Evolutionary conservation across 495 filamentous ascomycete species (phyloP), one percentile per base, ranked within the genome.

Genomic region (Polyplosphaeria fusca): DNA sequence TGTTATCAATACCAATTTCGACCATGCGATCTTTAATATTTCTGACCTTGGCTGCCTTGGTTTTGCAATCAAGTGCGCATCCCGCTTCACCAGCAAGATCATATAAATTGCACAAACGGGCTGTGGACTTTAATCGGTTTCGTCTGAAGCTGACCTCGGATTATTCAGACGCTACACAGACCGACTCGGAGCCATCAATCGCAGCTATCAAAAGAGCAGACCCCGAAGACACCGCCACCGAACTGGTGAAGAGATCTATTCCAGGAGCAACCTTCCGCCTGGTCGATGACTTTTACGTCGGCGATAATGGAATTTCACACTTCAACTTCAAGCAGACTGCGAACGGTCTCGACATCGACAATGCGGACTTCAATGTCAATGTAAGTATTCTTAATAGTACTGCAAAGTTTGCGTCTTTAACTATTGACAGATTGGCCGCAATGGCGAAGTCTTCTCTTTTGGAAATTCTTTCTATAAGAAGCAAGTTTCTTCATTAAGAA

Each of bases 341-440:
- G 14, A 73, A 79, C 47, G 77, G 72, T 1, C 48, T 81, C 18
- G 77, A 80, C 30, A 77, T 81, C 51, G 77, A 78, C 63, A 80
- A 80, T 66, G 76, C 76, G 1, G 76, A 79, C 58, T 77, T 79
- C 58, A 80, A 81, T 22, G 77, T 80, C 54, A 81, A 81, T 50
- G 74, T 81, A 49, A 65, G 76, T 53, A n/a, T 20, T 27, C 52
- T 20, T 37, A 42, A 18, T 23, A 54, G 24, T 19, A 32, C 5
- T 20, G 22, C 26, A 14, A 25, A 13, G 14, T 25, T 41, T 2
- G 25, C 28, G 1, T 14, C 25, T 5, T 19, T 52, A 18, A 37
- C 1, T n/a, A 1, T 11, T 9, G n/a, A 42, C 59, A 76, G 71
- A 65, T 73, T 47, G 70, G 58, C 27, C 24, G 30, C 22, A 69